Conservation (phyloP, 345 rosid genomes). For the Eucalyptus guilfoylei region DNA sequence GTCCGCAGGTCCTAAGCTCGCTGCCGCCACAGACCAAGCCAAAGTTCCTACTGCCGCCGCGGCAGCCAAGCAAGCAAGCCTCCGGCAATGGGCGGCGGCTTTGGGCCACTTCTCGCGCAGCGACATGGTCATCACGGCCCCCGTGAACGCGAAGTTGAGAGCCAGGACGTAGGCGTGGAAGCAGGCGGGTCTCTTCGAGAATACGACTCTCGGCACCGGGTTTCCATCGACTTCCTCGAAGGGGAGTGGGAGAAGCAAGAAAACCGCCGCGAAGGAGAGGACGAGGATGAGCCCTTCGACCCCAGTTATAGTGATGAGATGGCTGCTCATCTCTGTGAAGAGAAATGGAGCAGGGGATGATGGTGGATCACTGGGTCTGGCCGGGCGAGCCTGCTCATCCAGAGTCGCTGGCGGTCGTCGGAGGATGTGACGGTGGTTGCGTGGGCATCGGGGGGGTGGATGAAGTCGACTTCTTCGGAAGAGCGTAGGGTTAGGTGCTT, state of each 20-base stretch:
- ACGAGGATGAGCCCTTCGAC: not conserved
- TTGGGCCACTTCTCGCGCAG: not conserved
- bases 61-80: not conserved
- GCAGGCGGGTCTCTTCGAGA: not conserved
- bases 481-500: not conserved
- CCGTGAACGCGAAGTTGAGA: not conserved
- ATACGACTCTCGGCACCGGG: not conserved
- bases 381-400: not conserved
- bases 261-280: not conserved
- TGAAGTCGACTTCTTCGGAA: not conserved
- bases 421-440: not conserved
- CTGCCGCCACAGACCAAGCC: not conserved
- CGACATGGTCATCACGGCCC: not conserved
- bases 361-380: not conserved
- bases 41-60: not conserved
- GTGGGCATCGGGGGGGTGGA: not conserved
- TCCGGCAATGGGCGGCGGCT: not conserved
- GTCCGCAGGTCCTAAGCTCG: not conserved
- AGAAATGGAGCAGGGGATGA: not conserved
- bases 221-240: not conserved
- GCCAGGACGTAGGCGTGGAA: not conserved
- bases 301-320: not conserved
- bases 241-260: not conserved
- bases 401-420: not conserved
- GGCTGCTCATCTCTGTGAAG: not conserved